These are phyloP conservation scores for Viola odorata DNA, from an alignment of 345 rosid genomes.

Conservation along the genomic window DNA sequence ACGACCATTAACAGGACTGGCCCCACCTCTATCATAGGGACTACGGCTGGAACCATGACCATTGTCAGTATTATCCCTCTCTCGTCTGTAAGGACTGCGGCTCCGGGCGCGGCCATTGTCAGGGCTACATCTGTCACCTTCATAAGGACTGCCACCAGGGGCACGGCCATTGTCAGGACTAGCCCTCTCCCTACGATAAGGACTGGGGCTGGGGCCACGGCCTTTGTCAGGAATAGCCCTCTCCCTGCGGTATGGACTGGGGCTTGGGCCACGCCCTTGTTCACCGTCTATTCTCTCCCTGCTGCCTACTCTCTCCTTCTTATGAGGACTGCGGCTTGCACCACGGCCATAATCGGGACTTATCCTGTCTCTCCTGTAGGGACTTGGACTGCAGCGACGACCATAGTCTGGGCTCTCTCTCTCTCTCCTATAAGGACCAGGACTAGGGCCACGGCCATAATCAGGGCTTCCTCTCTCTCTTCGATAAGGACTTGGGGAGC, in stretches of 20 bases:
- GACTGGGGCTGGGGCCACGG: constrained; percentile 62
- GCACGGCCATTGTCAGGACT: constrained; percentile 82
- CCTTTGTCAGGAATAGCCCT: constrained; percentile 96
- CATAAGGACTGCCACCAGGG: constrained; percentile 50
- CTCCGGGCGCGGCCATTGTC: constrained; percentile 43
- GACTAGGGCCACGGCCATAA: constrained; percentile 9
- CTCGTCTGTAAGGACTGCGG: constrained; percentile 38
- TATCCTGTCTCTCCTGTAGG: constrained; percentile 72
- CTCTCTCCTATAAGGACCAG: constrained; percentile 1
- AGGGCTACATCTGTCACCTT: constrained; percentile 57
- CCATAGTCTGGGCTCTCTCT: background rate
- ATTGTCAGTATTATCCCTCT: constrained; percentile 34
- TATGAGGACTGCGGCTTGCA: constrained; percentile 49
- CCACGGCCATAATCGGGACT: constrained; percentile 96
- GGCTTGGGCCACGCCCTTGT: constrained; percentile 75
- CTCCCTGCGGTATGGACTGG: constrained; percentile 76
- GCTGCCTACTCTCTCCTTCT: constrained; percentile 57
- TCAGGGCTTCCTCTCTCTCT: constrained; percentile 8
- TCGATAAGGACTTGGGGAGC: constrained; percentile 30
- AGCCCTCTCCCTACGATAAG: constrained; percentile 49
- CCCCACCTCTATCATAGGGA: constrained; percentile 52
- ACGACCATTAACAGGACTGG: constrained; percentile 38
- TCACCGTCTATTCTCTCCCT: constrained; percentile 91
- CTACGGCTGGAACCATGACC: constrained; percentile 48
- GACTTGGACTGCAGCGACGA: constrained; percentile 37